Conservation (phyloP, 2,329 filamentous ascomycete species). For the Fusarium sp. region DNA sequence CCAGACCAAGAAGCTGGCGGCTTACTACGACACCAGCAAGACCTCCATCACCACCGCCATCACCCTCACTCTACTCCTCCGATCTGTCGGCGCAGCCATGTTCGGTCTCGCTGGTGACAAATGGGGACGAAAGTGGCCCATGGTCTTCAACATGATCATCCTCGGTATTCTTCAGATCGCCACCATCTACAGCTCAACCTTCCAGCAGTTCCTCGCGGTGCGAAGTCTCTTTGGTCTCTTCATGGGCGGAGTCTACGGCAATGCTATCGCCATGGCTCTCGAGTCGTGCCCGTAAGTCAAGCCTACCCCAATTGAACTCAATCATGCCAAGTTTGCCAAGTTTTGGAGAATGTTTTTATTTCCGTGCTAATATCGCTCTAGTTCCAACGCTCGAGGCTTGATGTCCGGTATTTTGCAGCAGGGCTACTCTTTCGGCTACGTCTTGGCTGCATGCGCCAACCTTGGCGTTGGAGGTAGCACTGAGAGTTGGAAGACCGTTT, state of each 20-base stretch:
- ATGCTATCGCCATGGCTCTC: constrained; percentile 80
- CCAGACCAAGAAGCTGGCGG: constrained; percentile 75
- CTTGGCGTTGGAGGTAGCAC: constrained; percentile 73
- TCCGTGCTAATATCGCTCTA: constrained; percentile 40
- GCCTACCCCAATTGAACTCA: neutral
- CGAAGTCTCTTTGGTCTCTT: constrained; percentile 78
- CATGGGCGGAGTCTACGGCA: constrained; percentile 84
- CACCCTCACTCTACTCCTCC: constrained; percentile 77
- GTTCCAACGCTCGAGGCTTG: constrained; percentile 74
- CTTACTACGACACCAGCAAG: constrained; percentile 59
- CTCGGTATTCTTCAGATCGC: constrained; percentile 74
- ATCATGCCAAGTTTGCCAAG: constrained; percentile 5
- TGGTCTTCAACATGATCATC: constrained; percentile 82
- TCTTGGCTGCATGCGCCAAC: constrained; percentile 79
- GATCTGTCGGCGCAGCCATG: constrained; percentile 76
- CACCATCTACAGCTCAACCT: constrained; percentile 79
- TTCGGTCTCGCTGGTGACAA: constrained; percentile 83
- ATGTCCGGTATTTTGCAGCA: constrained; percentile 87
- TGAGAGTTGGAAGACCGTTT: constrained; percentile 78
- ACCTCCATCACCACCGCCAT: constrained; percentile 80
- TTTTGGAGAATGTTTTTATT: constrained; percentile 31
- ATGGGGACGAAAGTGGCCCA: constrained; percentile 84
- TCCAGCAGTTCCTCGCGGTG: constrained; percentile 78
- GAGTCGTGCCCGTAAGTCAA: constrained; percentile 72
- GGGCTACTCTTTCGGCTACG: constrained; percentile 82